Evolutionary conservation across 768 basidiomycete genomes (phyloP), one percentile per base, ranked within the genome.

Genomic region (Ramaria rubella): DNA sequence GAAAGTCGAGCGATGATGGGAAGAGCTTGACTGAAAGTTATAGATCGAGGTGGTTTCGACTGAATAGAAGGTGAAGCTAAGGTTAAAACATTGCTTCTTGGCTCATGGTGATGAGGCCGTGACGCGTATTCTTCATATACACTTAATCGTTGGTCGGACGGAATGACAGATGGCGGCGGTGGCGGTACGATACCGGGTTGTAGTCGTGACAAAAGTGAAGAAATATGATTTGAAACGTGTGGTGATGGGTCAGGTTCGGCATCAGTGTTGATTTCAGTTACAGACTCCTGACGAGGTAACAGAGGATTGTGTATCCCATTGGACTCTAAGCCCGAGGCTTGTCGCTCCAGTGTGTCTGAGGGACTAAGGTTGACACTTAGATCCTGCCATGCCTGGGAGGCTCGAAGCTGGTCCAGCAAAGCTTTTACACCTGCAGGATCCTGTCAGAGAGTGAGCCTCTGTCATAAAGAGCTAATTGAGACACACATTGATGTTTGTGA

Each of bases 301-400:
- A n/a, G 19, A 19, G 30, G 12, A 38, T 38, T n/a, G 52, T 19
- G 21, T 46, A 24, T 5, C 17, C 15, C 23, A 19, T 8, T 27
- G 7, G 55, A n/a, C 19, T 40, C 27, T 17, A 9, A 5, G 14
- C 21, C 9, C 17, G 49, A 34, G 7, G 49, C 17, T 11, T 36
- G 31, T 30, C 24, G 40, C 34, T 36, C 56, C 49, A 21, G 36
- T 55, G 36, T 29, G 48, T 40, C 64, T 49, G 49, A 49, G 66
- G 15, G 73, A 17, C 6, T n/a, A 17, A 42, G 3, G 9, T 42
- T 9, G 3, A 19, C n/a, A 8, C 23, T 60, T 1, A 73, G 64
- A 49, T 83, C 75, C 62, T 84, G 79, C 87, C 86, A 90, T 23
- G 82, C 85, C 62, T 81, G 76, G 3, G 89, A 90, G 2, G 76